phyloP scores from a whole-genome alignment of 768 basidiomycete species.

The Tylopilus balloui region DNA sequence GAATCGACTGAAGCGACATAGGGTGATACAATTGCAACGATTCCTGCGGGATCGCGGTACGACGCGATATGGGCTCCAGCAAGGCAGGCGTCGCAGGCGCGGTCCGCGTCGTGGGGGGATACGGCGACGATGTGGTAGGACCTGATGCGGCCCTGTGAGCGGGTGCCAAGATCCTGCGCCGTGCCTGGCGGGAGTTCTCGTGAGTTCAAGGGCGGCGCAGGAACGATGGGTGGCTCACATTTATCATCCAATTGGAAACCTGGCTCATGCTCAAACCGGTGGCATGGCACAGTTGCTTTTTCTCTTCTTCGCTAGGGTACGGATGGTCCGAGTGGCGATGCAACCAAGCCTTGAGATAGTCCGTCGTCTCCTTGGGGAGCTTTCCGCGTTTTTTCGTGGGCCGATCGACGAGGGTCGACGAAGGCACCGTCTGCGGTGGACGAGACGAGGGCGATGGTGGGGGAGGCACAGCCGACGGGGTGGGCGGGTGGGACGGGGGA shows the following conservation, averaged over 20 bases:
- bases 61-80: constrained; percentile 44
- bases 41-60: constrained; percentile 67
- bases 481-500: constrained; percentile 37
- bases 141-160: constrained; percentile 72
- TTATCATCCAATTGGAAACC: constrained; percentile 94
- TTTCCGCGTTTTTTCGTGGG: constrained; percentile 82
- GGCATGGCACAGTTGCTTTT: constrained; percentile 81
- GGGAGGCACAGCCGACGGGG: constrained; percentile 33
- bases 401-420: constrained; percentile 65
- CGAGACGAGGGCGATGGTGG: constrained; percentile 44
- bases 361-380: constrained; percentile 86
- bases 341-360: constrained; percentile 85
- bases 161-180: constrained; percentile 78
- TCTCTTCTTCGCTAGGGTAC: constrained; percentile 87
- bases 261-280: constrained; percentile 87
- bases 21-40: constrained; percentile 74
- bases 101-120: constrained; percentile 43
- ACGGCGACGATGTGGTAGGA: constrained; percentile 75
- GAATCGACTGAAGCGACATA: constrained; percentile 63
- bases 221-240: constrained; percentile 41
- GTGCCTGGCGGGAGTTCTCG: constrained; percentile 47
- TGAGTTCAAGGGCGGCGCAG: constrained; percentile 9
- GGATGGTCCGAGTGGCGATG: constrained; percentile 87
- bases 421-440: constrained; percentile 47
- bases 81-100: constrained; percentile 21